Base-by-base conservation (phyloP, 75 land plant genomes). In the Pseudotsuga menziesii region DNA sequence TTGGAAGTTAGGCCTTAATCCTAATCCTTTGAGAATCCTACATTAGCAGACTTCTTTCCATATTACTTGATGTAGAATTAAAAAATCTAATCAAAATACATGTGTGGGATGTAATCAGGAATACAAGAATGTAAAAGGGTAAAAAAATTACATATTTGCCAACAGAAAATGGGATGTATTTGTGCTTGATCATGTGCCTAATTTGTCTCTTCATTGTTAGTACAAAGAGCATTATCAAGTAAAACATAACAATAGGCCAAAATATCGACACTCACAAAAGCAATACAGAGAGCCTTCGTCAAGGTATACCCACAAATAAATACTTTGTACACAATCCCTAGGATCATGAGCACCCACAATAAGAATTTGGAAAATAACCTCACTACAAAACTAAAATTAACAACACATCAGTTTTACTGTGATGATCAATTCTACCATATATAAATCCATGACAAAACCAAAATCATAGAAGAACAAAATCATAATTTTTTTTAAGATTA, bases 141-240 rank as follows among this genome's bases (percentile, higher is more conserved):
- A 78, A 72, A 25, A 16, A n/a, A 29, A 59, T 20, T 86, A 84
- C 91, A 89, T 89, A 86, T 78, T 89, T 89, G 19, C 91, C 91
- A 75, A 87, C 63, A 4, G 84, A 64, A 73, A 89, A 86, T 12
- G 91, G 91, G 20, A 89, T 85, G 82, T 89, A 89, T 84, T 63
- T 86, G 66, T 89, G 82, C 61, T 84, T 89, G 61, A 89, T 82
- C 91, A 89, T 89, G 80, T 89, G 91, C 48, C 29, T 62, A 29
- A 89, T 86, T 67, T 89, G 91, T 61, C 83, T 77, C 82, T 83
- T 84, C 91, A 89, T 89, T 17, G n/a, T n/a, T n/a, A n/a, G n/a
- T n/a, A n/a, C n/a, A n/a, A n/a, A n/a, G n/a, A n/a, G n/a, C n/a
- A n/a, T 70, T n/a, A 89, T 14, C 91, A 86, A 89, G 80, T 89